phyloP scores from a whole-genome alignment of 2,329 filamentous ascomycete species.

The Stagonosporopsis cucurbitacearum region DNA sequence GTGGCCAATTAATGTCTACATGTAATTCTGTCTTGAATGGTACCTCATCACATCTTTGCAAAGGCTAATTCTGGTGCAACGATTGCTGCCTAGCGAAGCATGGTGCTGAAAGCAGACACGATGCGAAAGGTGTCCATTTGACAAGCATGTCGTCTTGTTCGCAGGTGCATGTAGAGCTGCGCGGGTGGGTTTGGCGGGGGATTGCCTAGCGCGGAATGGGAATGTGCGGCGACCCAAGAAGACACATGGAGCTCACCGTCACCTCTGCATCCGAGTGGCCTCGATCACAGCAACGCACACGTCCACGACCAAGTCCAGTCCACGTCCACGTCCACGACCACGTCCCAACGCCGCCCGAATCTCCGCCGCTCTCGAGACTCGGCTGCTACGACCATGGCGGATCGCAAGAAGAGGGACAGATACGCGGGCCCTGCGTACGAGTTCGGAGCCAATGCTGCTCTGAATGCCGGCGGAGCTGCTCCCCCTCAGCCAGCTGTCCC shows the following conservation, averaged over 20 bases:
- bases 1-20: slow-evolving; percentile 1
- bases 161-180: slow-evolving; percentile 14
- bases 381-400: slow-evolving; percentile 40
- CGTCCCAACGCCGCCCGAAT: slow-evolving; percentile 18
- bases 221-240: slow-evolving; percentile 43
- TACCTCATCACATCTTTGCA: not conserved
- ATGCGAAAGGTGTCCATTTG: slow-evolving; percentile 1
- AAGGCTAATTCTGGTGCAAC: not conserved
- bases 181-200: slow-evolving; percentile 32
- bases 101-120: not conserved
- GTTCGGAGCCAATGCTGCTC: slow-evolving; percentile 83
- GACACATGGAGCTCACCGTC: slow-evolving; percentile 43
- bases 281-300: slow-evolving; percentile 20
- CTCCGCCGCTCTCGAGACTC: slow-evolving; percentile 15
- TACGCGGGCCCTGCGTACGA: slow-evolving; percentile 96
- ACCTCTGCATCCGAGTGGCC: slow-evolving; percentile 30
- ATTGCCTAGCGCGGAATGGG: slow-evolving; percentile 38
- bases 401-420: slow-evolving; percentile 83
- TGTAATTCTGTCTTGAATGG: not conserved
- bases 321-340: slow-evolving; percentile 11
- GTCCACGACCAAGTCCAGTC: slow-evolving; percentile 10
- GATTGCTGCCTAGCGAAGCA: slow-evolving; percentile 21
- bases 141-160: slow-evolving; percentile 6
- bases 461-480: slow-evolving; percentile 56
- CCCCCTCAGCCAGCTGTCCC: slow-evolving; percentile 25